These are phyloP conservation scores for Cyphellophora attinorum DNA, from an alignment of 2,329 filamentous ascomycete species.

Conservation along the genomic window DNA sequence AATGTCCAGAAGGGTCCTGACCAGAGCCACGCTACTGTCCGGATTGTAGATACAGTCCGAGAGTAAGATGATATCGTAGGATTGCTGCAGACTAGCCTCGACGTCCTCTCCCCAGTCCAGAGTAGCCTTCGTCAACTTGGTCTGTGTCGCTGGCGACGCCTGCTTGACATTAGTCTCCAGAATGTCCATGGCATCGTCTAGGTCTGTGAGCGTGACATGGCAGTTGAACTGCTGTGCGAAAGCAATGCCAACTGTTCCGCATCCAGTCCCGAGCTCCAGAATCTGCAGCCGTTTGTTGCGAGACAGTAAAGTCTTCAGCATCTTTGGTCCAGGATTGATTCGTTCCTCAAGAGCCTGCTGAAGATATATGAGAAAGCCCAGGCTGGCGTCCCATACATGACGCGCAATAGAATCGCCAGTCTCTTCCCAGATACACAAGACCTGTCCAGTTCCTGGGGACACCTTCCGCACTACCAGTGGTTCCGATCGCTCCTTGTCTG, in stretches of 20 bases:
- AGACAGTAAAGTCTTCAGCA: slow-evolving; percentile 25
- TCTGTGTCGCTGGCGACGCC: slow-evolving; percentile 32
- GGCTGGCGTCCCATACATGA: slow-evolving; percentile 60
- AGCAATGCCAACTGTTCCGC: slow-evolving; percentile 59
- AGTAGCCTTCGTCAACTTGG: slow-evolving; percentile 37
- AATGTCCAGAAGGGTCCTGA: slow-evolving; percentile 45
- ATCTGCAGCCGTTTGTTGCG: slow-evolving; percentile 33
- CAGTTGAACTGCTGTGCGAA: slow-evolving; percentile 45
- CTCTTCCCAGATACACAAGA: slow-evolving; percentile 54
- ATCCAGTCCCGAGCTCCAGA: slow-evolving; percentile 59
- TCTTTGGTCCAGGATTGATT: slow-evolving; percentile 16
- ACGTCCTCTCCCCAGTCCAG: slow-evolving; percentile 53
- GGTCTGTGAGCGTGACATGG: slow-evolving; percentile 54
- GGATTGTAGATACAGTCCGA: slow-evolving; percentile 67
- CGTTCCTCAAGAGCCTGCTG: slow-evolving; percentile 30
- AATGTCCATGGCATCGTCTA: slow-evolving; percentile 55
- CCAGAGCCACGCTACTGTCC: slow-evolving; percentile 55
- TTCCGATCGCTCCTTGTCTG: slow-evolving; percentile 32
- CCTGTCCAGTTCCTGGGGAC: slow-evolving; percentile 27
- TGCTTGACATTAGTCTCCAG: slow-evolving; percentile 44
- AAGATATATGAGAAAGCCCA: slow-evolving; percentile 47
- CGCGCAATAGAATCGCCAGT: slow-evolving; percentile 63
- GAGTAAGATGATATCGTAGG: slow-evolving; percentile 52
- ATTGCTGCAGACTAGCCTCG: slow-evolving; percentile 24
- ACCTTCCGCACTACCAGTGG: slow-evolving; percentile 49